These are phyloP conservation scores for Patellifolia procumbens DNA, from an alignment of 179 eudicot species.

Conservation along the genomic window DNA sequence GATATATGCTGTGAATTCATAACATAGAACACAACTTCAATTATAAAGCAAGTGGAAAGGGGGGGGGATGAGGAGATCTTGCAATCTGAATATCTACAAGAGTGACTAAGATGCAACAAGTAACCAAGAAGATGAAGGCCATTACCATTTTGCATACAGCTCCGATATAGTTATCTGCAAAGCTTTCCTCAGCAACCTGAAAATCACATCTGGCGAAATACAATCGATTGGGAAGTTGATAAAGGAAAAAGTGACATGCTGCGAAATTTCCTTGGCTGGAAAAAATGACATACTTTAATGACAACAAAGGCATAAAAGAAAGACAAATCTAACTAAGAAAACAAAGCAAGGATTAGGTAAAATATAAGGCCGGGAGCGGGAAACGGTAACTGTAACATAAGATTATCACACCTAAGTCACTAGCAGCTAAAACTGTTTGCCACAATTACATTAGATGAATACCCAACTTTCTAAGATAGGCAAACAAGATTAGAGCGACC, in stretches of 20 bases:
- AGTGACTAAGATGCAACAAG: constrained; percentile 8
- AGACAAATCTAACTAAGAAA: constrained; percentile 5
- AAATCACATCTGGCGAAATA: constrained; percentile 66
- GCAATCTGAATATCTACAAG: constrained; percentile 13
- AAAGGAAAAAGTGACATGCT: constrained; percentile 34
- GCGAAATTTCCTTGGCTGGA: constrained; percentile 77
- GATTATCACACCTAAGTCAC: not conserved
- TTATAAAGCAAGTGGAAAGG: not conserved
- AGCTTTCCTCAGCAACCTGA: constrained; percentile 68
- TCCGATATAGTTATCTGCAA: constrained; percentile 64
- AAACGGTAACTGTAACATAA: not conserved
- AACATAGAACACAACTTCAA: constrained; percentile 1
- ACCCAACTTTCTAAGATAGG: not conserved
- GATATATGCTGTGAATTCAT: not conserved
- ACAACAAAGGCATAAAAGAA: no score
- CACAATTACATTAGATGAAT: not conserved
- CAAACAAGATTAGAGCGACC: not conserved
- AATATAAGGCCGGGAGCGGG: not conserved
- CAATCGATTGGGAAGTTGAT: constrained; percentile 52
- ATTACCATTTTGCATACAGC: constrained; percentile 70
- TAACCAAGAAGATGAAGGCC: constrained; percentile 20
- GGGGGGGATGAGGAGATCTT: not conserved
- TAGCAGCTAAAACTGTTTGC: not conserved
- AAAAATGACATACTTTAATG: no score
- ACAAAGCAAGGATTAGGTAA: not conserved